phyloP scores from a whole-genome alignment of 208 protist species.

The Herpetomonas tarakana region DNA sequence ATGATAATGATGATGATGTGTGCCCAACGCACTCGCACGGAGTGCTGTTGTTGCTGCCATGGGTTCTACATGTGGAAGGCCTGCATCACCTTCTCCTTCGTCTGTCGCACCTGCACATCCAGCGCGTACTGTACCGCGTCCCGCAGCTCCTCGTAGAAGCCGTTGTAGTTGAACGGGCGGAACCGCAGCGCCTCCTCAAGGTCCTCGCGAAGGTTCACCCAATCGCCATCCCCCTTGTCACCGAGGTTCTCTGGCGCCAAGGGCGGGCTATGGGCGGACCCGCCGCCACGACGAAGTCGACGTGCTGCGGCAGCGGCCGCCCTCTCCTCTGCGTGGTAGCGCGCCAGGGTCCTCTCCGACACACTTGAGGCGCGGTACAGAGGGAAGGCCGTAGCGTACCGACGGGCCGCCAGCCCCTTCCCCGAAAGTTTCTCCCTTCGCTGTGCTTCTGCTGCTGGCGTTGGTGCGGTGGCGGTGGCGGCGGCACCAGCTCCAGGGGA shows the following conservation, averaged over 20 bases:
- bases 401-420: not conserved
- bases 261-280: no score
- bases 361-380: constrained; percentile 66
- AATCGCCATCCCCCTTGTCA: not conserved
- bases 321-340: constrained; percentile 18
- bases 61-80: constrained; percentile 52
- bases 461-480: no score
- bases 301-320: no score
- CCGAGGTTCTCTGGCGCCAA: no score
- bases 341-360: constrained; percentile 62
- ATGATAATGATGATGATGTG: no score
- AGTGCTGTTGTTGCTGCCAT: no score
- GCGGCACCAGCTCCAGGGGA: no score
- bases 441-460: not conserved
- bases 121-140: constrained; percentile 59
- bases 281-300: no score
- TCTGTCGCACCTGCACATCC: constrained; percentile 45
- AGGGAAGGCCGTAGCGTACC: constrained; percentile 32
- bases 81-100: constrained; percentile 32
- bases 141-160: constrained; percentile 63
- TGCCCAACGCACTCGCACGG: no score
- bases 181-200: constrained; percentile 47
- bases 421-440: not conserved
- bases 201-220: constrained; percentile 20
- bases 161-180: constrained; percentile 53